phyloP scores from a whole-genome alignment of 2,329 filamentous ascomycete genomes.

The Purpureocillium lavendulum region DNA sequence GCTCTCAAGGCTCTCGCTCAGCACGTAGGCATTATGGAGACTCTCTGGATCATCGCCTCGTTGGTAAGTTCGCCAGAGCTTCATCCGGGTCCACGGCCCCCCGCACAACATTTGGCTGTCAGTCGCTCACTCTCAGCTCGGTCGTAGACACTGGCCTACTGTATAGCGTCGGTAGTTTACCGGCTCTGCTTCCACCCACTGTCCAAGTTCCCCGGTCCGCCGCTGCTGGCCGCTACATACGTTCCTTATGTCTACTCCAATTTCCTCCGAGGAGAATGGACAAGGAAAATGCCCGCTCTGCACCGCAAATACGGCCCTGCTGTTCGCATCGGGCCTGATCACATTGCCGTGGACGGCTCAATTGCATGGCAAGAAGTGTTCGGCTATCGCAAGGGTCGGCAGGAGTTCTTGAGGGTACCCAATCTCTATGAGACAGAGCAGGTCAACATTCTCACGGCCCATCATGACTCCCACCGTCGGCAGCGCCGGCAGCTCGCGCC shows the following conservation, averaged over 20 bases:
- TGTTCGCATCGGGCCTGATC: constrained; percentile 30
- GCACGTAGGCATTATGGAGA: no score
- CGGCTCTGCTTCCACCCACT: constrained; percentile 21
- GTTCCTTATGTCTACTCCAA: constrained; percentile 11
- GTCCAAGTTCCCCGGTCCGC: constrained; percentile 18
- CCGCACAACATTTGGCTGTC: no score
- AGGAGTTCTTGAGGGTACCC: constrained; percentile 2
- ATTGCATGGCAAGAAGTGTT: constrained; percentile 25
- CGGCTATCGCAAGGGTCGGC: constrained; percentile 11
- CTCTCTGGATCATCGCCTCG: no score
- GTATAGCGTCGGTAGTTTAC: constrained; percentile 9
- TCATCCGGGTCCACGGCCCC: no score
- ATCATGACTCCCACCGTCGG: constrained; percentile 10
- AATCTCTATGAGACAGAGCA: constrained; percentile 4
- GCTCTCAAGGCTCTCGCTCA: no score
- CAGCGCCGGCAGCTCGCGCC: constrained; percentile 16
- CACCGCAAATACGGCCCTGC: constrained; percentile 22
- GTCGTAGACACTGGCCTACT: constrained; percentile 1
- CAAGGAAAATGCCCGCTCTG: constrained; percentile 10
- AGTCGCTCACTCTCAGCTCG: no score
- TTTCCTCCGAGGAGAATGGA: constrained; percentile 9
- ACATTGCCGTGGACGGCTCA: constrained; percentile 24
- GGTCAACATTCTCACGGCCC: constrained; percentile 8
- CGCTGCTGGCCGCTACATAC: constrained; percentile 11
- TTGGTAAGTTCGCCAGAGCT: no score